Conservation (phyloP, 164 flowering plant genomes). For the Magnolia kwangsiensis region DNA sequence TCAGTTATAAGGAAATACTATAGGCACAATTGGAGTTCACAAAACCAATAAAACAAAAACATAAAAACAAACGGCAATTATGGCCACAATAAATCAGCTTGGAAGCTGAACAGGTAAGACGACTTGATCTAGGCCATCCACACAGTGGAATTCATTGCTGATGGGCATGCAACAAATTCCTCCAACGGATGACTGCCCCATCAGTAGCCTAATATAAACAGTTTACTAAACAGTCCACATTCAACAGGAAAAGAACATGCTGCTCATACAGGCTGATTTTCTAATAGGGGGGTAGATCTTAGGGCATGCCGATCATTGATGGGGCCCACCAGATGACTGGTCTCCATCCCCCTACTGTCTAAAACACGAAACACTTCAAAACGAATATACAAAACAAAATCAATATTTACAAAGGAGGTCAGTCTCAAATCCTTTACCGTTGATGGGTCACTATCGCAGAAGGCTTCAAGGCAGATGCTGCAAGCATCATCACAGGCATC, state of each 20-base stretch:
- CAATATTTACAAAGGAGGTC: not conserved
- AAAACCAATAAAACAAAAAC: not conserved
- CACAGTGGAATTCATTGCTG: too few species aligned
- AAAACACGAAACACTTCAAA: not conserved
- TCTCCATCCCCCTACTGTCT: not conserved
- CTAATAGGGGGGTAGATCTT: not conserved
- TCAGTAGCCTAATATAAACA: too few species aligned
- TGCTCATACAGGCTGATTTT: not conserved
- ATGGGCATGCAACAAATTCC: too few species aligned
- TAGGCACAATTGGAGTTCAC: too few species aligned
- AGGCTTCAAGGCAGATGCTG: slow-evolving; percentile 92
- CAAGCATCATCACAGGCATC: slow-evolving; percentile 99
- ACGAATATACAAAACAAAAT: not conserved
- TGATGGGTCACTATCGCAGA: slow-evolving; percentile 82
- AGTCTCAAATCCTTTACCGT: slow-evolving; percentile 40
- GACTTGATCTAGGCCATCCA: too few species aligned
- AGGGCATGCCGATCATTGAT: not conserved
- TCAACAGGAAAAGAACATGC: not conserved
- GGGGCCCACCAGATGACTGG: not conserved
- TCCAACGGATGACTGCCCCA: too few species aligned
- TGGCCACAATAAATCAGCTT: not conserved
- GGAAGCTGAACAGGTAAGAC: too few species aligned
- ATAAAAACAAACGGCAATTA: not conserved
- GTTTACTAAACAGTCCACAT: not conserved
- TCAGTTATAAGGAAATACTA: not conserved